Base-by-base conservation (phyloP, 2,329 filamentous ascomycete genomes). In the Exserohilum rostratum region DNA sequence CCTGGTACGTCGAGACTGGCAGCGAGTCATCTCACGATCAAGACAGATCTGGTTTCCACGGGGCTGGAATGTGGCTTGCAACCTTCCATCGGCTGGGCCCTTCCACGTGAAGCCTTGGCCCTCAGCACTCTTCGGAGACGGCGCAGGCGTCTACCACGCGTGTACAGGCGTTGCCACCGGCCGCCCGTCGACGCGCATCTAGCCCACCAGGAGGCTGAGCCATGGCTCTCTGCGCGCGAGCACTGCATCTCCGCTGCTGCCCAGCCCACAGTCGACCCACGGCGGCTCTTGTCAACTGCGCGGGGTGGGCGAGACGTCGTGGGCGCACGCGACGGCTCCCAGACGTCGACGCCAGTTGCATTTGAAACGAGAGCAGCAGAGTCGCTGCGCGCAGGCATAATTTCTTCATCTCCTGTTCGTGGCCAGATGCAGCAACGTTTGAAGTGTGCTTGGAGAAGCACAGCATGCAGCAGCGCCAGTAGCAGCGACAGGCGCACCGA, bases 391-490 rank as follows among this genome's bases (percentile, higher is more conserved):
- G 27, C 20, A 20, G 40, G 20, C 38, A 40, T 18, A 40, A 39
- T 45, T 27, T 37, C 34, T 20, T 37, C 22, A 33, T 35, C 30
- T 50, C 44, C 27, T 57, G 47, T 55, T 53, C 43, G 43, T 34
- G 37, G 46, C 20, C 22, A 38, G 25, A 48, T 51, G 39, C 50
- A 53, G 31, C 46, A 42, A 49, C 51, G 46, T 57, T 62, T 51
- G 43, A 46, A 44, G 40, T 42, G 22, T 35, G 34, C 34, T 49
- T 44, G 43, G 29, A 42, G 33, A 54, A 38, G 20, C 53, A 50
- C 54, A 50, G 35, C 25, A 39, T 50, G 44, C 46, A 35, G 46
- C 40, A 12, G 46, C 45, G 48, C 44, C 58, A 57, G 55, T 48
- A 52, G 22, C 22, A 25, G 22, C 22, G 7, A 4, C 22, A 25